Evolutionary conservation across 768 basidiomycete species (phyloP), one percentile per base, ranked within the genome.

Genomic region (Serendipita vermifera): DNA sequence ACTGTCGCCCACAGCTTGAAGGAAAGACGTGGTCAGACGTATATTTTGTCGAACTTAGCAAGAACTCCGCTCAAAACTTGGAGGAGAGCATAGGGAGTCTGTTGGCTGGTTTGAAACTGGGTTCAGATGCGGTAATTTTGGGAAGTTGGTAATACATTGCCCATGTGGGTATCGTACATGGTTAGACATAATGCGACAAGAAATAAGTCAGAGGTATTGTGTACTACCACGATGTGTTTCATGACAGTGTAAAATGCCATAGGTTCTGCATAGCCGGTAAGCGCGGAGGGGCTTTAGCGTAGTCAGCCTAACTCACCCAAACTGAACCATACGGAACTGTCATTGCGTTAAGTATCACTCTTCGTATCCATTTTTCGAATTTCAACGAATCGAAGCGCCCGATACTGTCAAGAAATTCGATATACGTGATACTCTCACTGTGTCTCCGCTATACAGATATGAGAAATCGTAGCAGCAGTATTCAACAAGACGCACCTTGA

Each of bases 301-400:
- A n/a, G n/a, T n/a, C n/a, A n/a, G n/a, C n/a, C 17, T 41, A 1
- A 31, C 46, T 15, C n/a, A 51, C 46, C 46, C 46, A 51, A 22
- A 31, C 46, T 5, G 46, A 51, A 51, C 46, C 46, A 29, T 51
- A 51, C 5, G 46, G 46, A 7, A 51, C 46, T 22, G 46, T 22
- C 46, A 51, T 51, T 15, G 46, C 46, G 27, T 51, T 26, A 7
- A 22, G 46, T 26, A 51, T n/a, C 22, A 51, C 46, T 15, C 7
- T 29, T 11, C 20, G 29, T 9, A 51, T 51, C 46, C 46, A 51
- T 15, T 20, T 22, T 15, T 51, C 46, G 31, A 51, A 51, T 29
- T 31, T 20, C 15, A 15, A 15, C 24, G 2, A 20, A n/a, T 51
- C 46, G n/a, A 51, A 51, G 11, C 27, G 24, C 5, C 46, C 46